Evolutionary conservation across 768 basidiomycete species (phyloP), one percentile per base, ranked within the genome.

Genomic region (Leucosporidium scottii): DNA sequence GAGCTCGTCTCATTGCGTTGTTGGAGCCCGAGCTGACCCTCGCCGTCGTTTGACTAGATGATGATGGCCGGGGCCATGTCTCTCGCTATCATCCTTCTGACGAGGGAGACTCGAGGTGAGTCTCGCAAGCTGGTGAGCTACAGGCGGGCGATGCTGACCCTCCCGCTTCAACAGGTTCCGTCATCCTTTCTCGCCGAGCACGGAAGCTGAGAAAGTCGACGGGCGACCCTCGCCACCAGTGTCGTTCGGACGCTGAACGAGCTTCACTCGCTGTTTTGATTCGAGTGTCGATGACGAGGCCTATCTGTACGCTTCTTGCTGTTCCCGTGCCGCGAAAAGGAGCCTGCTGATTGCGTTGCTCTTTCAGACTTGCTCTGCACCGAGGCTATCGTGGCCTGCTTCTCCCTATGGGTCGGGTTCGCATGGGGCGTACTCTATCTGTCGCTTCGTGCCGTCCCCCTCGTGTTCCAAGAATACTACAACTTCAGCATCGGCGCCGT

Each of bases 351-450:
- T n/a, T n/a, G n/a, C n/a, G n/a, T n/a, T n/a, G n/a, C n/a, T 27
- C 50, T 7, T 44, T 9, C 67, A 89, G 87, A 83, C 64, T 78
- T 89, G 27, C 77, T 89, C 67, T 66, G 84, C 27, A 87, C 87
- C 0, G 91, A 91, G 75, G 87, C 87, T 0, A 82, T 86, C 31
- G 88, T 91, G 13, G 77, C 82, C 0, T 84, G 84, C 70, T 88
- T 91, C 61, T 75, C 76, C 4, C 56, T 78, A 0, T 79, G 78
- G 76, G 70, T 78, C 25, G 65, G 59, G 0, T 74, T 90, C 66
- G 82, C 83, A 0, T 90, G 89, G 89, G 89, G 89, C 0, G 83
- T 91, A 8, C 76, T 86, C n/a, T 91, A 84, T 73, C 62, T 71
- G n/a, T 85, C 84, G 62, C 78, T 90, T 75, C 80, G 88, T 36